Conservation (phyloP, 2,329 filamentous ascomycete genomes). For the Aspergillus sp. region DNA sequence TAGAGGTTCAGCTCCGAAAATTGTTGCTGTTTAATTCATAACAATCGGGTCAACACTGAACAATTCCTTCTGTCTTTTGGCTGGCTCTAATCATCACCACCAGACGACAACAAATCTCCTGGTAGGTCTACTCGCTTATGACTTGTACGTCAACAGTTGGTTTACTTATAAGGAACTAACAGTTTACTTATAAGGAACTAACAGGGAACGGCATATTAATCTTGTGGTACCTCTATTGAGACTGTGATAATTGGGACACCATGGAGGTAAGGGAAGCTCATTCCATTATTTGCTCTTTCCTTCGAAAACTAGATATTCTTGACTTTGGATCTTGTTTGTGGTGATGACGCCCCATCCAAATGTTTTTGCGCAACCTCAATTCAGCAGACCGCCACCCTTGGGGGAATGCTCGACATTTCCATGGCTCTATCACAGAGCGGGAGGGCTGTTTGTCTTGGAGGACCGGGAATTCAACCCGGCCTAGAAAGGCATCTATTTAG, state of each 20-base stretch:
- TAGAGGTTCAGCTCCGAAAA: neutral
- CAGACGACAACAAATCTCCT: neutral
- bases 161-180: neutral
- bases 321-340: neutral
- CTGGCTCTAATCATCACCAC: neutral
- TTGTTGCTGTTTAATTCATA: neutral
- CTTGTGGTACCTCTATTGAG: neutral
- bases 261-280: slow-evolving; percentile 15
- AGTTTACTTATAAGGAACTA: neutral
- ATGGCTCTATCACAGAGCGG: neutral
- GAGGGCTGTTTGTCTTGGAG: neutral
- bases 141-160: neutral
- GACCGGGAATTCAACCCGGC: slow-evolving; percentile 6
- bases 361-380: neutral
- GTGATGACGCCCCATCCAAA: neutral
- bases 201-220: neutral
- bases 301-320: neutral
- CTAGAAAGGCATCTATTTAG: slow-evolving; percentile 9
- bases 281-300: neutral
- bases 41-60: slow-evolving; percentile 1
- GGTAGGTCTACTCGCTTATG: neutral
- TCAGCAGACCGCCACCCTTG: neutral
- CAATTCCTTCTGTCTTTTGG: neutral
- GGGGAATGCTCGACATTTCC: neutral
- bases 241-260: neutral